Base-by-base conservation (phyloP, 495 filamentous ascomycete genomes). In the Cryomyces minteri region DNA sequence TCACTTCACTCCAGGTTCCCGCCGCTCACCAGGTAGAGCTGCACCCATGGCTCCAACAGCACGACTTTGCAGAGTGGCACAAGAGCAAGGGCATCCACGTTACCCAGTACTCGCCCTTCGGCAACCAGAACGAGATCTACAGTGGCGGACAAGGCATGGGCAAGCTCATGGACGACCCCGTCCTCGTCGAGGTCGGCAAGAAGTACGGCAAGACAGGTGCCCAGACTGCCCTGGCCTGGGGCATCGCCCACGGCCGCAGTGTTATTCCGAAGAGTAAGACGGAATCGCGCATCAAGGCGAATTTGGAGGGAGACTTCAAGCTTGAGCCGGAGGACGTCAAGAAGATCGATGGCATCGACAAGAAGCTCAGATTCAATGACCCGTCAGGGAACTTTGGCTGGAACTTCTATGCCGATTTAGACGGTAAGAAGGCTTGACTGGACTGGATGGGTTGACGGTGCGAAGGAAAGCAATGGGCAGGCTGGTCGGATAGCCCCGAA, bases 121-220 rank as follows among this genome's bases (percentile, higher is more conserved):
- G 77, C 33, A 84, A 86, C 55, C 73, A 75, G 57, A 84, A 84
- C 53, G 62, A 69, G 41, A 62, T 72, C 18, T 86, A 84, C 52
- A 55, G 64, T 28, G 55, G 50, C 3, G 68, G 62, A 8, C 59
- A 64, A 43, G 60, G 67, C 25, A 57, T 73, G 51, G 67, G 62
- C 1, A 72, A 73, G 51, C 47, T 80, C 12, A 74, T 79, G 46
- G 69, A 82, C 6, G 76, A 82, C 40, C 70, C 76, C 0, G 63
- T 68, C 1, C 59, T 82, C 31, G 63, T 63, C 9, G 67, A 75
- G 37, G 68, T 84, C 45, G 79, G 73, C 4, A 67, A 74, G 61
- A 74, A 73, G 50, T 70, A 82, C 50, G 61, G 65, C 43, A 82
- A 79, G 57, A 71, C 56, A 3, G 67, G 72, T 0, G 71, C 77